Evolutionary conservation across 352 stramenopile species (phyloP), one percentile per base, ranked within the genome.

Genomic region (Pseudoperonospora humuli): DNA sequence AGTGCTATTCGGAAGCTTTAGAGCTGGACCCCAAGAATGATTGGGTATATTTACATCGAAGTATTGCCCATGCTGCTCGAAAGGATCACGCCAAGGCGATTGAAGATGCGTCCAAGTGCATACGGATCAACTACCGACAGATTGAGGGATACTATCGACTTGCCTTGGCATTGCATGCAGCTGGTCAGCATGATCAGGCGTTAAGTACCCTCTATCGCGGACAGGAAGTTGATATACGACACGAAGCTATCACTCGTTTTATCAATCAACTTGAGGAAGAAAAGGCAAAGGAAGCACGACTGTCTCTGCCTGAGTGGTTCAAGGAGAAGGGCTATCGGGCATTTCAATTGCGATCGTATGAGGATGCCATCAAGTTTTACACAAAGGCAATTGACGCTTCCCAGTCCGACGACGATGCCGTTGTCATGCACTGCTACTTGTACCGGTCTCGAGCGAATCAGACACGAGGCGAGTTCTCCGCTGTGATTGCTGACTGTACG

Each of bases 361-460:
- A 72, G 17, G 60, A 88, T 27, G 90, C 90, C 19, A 93, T 97
- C 50, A 79, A 69, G 18, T 96, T 95, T 44, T 97, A 97, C 74
- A 90, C 89, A 31, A 86, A 94, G 25, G 90, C 87, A 10, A 95
- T 93, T 17, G 57, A 70, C 5, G 60, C 61, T 3, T 75, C 63
- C 3, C 35, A 55, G 34, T 67, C 49, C 0, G 69, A 81, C 13
- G 62, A 73, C 28, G 69, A 81, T 34, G 69, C 71, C 5, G 50
- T 81, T 19, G 57, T 67, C 9, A 68, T 75, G 40, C 69, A 81
- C 41, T 78, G 69, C 34, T 78, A 71, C 37, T 61, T 78, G 45
- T 81, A 81, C 38, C 63, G 69, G 7, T 69, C 69, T 25, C 66
- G 69, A 17, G 69, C 69, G 10, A 65, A 78, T 43, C 66, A 78